Base-by-base conservation (phyloP, 768 basidiomycete species). In the Tricholomella constricta region DNA sequence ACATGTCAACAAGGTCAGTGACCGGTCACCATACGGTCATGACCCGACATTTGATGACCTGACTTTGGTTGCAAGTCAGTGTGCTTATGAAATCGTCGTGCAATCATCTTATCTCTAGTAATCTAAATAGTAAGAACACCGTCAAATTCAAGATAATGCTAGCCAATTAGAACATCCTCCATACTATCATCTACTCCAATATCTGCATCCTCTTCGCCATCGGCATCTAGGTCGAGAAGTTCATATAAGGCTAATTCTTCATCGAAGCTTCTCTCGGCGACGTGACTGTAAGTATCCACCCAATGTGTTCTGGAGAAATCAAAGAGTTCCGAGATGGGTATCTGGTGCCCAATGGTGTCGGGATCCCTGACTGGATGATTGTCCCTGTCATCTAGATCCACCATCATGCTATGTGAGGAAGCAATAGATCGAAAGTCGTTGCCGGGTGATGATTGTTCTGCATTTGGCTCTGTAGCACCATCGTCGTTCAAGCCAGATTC, bases 171-270 rank as follows among this genome's bases (percentile, higher is more conserved):
- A 31, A 45, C 29, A n/a, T 45, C 44, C 32, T 22, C 44, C 44
- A 45, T 45, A 10, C 17, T 45, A 7, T 34, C 44, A 27, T 45
- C 44, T 27, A 45, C 12, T 27, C 11, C 44, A 29, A n/a, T n/a
- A n/a, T n/a, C n/a, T n/a, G n/a, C 42, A 25, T 51, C 40, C 19
- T 49, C 48, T 19, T 49, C 50, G 4, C 50, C 50, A 4, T 43
- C 50, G 8, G 38, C 38, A 27, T 51, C 50, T 5, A 42, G 22
- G 14, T 51, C 50, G 2, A 51, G 8, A 6, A 51, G 32, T 19
- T 51, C 50, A 19, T 51, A 51, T 5, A 51, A 17, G 2, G 25
- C 25, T 3, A 43, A 19, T n/a, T 51, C 50, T 10, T 51, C 38
- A 25, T 51, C 40, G 23, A 41, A 44, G 14, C 17, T 20, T 11